phyloP scores from a whole-genome alignment of 495 filamentous ascomycete species.

The Annulohypoxylon moriforme region DNA sequence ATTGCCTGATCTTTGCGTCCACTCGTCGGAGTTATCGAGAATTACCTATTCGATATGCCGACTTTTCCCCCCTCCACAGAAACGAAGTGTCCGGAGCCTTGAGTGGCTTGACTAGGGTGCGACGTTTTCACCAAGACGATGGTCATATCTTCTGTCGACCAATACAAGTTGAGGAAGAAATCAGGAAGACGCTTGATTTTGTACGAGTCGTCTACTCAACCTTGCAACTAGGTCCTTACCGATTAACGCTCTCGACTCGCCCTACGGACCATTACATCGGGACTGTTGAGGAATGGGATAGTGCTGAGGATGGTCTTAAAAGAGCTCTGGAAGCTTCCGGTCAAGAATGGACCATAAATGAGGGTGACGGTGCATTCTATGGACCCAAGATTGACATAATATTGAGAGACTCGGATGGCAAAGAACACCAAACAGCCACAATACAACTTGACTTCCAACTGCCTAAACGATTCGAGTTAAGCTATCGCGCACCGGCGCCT shows the following conservation, averaged over 20 bases:
- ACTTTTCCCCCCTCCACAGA: slow-evolving; percentile 91
- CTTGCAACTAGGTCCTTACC: slow-evolving; percentile 78
- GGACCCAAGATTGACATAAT: slow-evolving; percentile 96
- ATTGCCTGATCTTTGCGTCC: slow-evolving; percentile 86
- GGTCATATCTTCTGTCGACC: slow-evolving; percentile 95
- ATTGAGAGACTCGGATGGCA: slow-evolving; percentile 82
- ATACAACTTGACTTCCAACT: slow-evolving; percentile 96
- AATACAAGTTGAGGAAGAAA: slow-evolving; percentile 83
- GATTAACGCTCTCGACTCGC: slow-evolving; percentile 82
- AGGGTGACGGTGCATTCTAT: slow-evolving; percentile 93
- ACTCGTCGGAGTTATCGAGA: slow-evolving; percentile 80
- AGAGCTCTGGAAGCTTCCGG: slow-evolving; percentile 74
- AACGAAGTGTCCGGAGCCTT: slow-evolving; percentile 90
- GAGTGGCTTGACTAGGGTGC: slow-evolving; percentile 86
- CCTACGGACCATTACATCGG: slow-evolving; percentile 83
- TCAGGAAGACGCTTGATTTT: slow-evolving; percentile 81
- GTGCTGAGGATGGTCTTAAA: slow-evolving; percentile 78
- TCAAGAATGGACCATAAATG: slow-evolving; percentile 75
- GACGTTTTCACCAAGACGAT: slow-evolving; percentile 96
- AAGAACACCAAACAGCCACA: slow-evolving; percentile 91
- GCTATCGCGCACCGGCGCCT: slow-evolving; percentile 82
- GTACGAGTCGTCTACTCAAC: slow-evolving; percentile 81
- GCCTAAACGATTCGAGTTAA: slow-evolving; percentile 81
- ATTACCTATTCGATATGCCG: slow-evolving; percentile 88
- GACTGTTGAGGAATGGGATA: slow-evolving; percentile 80